Evolutionary conservation across 306 rosid species (phyloP), one percentile per base, ranked within the genome.

Genomic region (Oxytropis ochrocephala): DNA sequence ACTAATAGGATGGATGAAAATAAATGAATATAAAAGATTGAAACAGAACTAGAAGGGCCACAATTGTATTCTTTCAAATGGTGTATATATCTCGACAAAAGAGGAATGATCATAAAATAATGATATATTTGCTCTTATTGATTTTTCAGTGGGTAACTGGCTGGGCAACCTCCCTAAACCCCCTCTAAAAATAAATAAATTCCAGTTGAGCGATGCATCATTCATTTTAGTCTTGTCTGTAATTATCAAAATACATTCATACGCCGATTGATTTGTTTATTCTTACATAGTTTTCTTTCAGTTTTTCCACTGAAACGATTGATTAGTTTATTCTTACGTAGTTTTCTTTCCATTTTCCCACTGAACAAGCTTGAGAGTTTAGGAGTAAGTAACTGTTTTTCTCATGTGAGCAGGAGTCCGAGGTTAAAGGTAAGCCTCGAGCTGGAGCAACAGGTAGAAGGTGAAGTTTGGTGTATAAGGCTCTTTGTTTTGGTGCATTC

Each of bases 391-490:
- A 36, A 70, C 41, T 9, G 30, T 38, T 65, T 78, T 50, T 52
- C 36, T 48, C 64, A 5, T 29, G 29, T 70, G 74, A 35, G 17
- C 80, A 83, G 84, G 82, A 83, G 8, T 4, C 80, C 29, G 87
- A 79, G 71, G 81, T 83, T 75, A 79, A 83, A 67, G 69, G 84
- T 13, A 83, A 79, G 84, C 84, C 86, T 41, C 55, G 70, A 30
- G 43, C 72, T 69, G 78, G 64, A 63, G 35, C 80, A 53, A 64
- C 80, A 0, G 79, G 79, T 33, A 79, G 82, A 73, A 83, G 78
- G 73, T 79, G 75, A 80, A 75, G 44, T 51, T 58, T 68, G 21
- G 2, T 39, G 27, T 32, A 16, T 3, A 60, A 39, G 62, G 58
- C 44, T 52, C 18, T 18, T 11, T 38, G 18, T 39, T 42, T 69